Percentiles rank a stretch among this genome's conserved stretches.
Evolutionary conservation across 257 asterid genomes (phyloP).

Genomic region (Asclepias syriaca): DNA sequence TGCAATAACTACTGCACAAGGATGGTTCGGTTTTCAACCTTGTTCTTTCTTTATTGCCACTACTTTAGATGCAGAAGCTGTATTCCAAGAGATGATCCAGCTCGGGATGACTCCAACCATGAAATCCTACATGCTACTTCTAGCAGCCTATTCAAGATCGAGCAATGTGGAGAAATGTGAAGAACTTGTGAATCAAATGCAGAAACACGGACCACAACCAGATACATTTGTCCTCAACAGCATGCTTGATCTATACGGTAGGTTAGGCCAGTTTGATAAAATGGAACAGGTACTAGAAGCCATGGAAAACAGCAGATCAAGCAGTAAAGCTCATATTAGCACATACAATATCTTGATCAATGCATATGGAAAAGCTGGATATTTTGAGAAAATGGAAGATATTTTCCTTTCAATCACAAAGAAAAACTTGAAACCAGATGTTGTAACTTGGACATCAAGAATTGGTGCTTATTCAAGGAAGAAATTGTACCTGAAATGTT

Average conservation of each 20-base stretch:
- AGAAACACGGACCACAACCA: slow-evolving; percentile 43
- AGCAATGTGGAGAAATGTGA: slow-evolving; percentile 61
- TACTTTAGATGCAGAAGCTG: slow-evolving; percentile 59
- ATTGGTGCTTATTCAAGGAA: slow-evolving; percentile 75
- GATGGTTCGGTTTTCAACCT: not conserved
- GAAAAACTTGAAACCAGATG: slow-evolving; percentile 59
- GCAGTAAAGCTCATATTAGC: slow-evolving; percentile 51
- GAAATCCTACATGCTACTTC: slow-evolving; percentile 82
- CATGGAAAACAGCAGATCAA: slow-evolving; percentile 51
- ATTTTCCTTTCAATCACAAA: slow-evolving; percentile 37
- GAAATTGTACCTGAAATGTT: slow-evolving; percentile 56
- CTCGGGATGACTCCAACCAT: slow-evolving; percentile 66
- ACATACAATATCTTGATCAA: slow-evolving; percentile 76
- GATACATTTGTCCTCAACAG: slow-evolving; percentile 67
- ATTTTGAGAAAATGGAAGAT: slow-evolving; percentile 65
- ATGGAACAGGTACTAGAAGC: slow-evolving; percentile 60
- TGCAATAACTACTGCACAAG: not conserved
- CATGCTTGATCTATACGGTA: slow-evolving; percentile 75
- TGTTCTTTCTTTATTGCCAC: not conserved
- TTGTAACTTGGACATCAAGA: slow-evolving; percentile 70
- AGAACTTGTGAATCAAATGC: slow-evolving; percentile 55
- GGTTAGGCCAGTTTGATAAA: slow-evolving; percentile 61
- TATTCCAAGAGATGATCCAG: slow-evolving; percentile 68
- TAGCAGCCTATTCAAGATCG: slow-evolving; percentile 63
- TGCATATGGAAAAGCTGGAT: slow-evolving; percentile 67